phyloP scores from a whole-genome alignment of 306 rosid species.

The cucumber (Cucumis sativus) region DNA sequence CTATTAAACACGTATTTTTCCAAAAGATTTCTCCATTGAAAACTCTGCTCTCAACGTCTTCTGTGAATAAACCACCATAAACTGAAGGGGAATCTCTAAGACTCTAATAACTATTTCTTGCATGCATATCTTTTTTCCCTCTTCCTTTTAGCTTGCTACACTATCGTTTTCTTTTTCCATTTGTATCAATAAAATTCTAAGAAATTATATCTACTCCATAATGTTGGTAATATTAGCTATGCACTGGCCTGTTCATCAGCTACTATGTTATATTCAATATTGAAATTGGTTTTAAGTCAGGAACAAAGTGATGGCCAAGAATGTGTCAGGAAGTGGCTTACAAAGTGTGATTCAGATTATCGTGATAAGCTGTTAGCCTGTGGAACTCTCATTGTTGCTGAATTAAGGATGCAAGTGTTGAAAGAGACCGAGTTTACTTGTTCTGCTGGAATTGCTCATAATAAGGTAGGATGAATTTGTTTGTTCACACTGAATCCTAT shows the following conservation, averaged over 20 bases:
- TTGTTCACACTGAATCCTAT: neutral
- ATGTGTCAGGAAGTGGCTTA: slow-evolving; percentile 63
- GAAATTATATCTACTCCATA: neutral
- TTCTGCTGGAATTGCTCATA: slow-evolving; percentile 98
- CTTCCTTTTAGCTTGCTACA: neutral
- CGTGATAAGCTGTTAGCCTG: slow-evolving; percentile 88
- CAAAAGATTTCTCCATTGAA: neutral
- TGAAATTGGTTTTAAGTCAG: slow-evolving; percentile 37
- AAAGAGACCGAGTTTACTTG: slow-evolving; percentile 88
- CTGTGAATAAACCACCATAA: neutral
- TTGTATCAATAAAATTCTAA: neutral
- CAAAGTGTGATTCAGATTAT: slow-evolving; percentile 42
- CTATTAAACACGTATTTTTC: neutral
- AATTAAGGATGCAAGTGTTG: slow-evolving; percentile 77
- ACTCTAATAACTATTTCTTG: neutral
- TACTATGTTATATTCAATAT: slow-evolving; percentile 2
- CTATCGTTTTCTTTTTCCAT: neutral
- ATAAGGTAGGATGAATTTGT: slow-evolving; percentile 46
- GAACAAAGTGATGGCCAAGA: slow-evolving; percentile 42
- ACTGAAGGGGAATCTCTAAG: neutral
- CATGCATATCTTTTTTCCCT: neutral
- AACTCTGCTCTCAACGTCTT: neutral
- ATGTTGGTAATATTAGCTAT: neutral
- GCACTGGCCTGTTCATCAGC: neutral
- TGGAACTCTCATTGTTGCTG: slow-evolving; percentile 79